Conservation (phyloP, 805 yeast genomes). For the Lipomyces yamanashiensis region DNA sequence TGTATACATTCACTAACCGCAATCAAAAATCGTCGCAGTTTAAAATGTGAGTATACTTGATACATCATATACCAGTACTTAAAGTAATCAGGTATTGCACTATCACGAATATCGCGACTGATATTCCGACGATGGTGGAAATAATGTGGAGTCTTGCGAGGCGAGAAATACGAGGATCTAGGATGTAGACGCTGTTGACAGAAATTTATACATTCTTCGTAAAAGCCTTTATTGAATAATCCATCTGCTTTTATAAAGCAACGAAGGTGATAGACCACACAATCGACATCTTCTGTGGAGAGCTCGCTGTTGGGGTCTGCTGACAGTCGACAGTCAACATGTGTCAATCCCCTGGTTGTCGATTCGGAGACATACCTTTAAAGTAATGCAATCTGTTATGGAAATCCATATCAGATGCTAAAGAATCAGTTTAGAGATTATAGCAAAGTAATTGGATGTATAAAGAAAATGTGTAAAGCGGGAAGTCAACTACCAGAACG, state of each 20-base stretch:
- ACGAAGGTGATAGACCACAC: conserved; percentile 14
- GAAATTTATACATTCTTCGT: conserved; percentile 15
- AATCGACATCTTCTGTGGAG: background rate
- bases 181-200: conserved; percentile 21
- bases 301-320: background rate
- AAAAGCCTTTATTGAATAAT: background rate
- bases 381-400: conserved; percentile 18
- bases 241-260: conserved; percentile 9
- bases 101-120: conserved; percentile 10
- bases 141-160: conserved; percentile 19
- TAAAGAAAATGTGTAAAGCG: background rate
- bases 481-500: background rate
- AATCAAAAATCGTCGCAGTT: background rate
- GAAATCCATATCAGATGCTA: conserved; percentile 21
- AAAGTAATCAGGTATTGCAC: conserved; percentile 25
- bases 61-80: conserved; percentile 23
- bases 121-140: background rate
- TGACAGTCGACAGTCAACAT: too few relatives aligned
- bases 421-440: background rate
- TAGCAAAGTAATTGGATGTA: background rate
- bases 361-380: background rate
- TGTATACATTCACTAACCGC: conserved; percentile 22
- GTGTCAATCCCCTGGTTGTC: too few relatives aligned
- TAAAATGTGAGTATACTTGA: conserved; percentile 9
- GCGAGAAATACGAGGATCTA: conserved; percentile 2